phyloP scores from a whole-genome alignment of 2,329 filamentous ascomycete species.

The Alternaria infectoria region DNA sequence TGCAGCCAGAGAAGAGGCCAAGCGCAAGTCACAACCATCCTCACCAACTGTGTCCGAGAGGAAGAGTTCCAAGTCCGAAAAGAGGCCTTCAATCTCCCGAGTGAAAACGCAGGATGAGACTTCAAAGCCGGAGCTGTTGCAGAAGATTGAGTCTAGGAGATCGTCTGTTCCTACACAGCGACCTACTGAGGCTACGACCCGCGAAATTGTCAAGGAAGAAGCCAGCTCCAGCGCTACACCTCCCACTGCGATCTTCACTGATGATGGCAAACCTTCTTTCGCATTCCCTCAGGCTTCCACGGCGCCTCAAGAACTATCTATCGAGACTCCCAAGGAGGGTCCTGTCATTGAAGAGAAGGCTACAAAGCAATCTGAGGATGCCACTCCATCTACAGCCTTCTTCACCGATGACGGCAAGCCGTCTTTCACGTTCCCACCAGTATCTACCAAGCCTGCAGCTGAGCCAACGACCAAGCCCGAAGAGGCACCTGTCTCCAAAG shows the following conservation, averaged over 20 bases:
- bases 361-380: background rate
- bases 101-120: background rate
- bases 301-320: background rate
- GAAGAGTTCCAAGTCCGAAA: conserved; percentile 6
- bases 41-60: conserved; percentile 2
- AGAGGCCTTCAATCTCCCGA: background rate
- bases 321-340: background rate
- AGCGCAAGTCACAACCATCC: conserved; percentile 1
- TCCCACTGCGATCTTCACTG: conserved; percentile 6
- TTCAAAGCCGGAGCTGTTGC: conserved; percentile 2
- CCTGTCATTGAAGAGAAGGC: background rate
- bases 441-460: background rate
- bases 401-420: conserved; percentile 13
- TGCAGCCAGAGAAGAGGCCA: conserved; percentile 10
- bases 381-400: conserved; percentile 1
- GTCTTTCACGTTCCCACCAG: background rate
- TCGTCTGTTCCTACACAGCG: background rate
- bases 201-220: background rate
- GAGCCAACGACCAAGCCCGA: background rate
- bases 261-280: conserved; percentile 8
- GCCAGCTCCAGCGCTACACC: background rate
- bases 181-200: background rate
- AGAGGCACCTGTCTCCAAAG: background rate
- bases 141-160: conserved; percentile 1
- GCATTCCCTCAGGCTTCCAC: background rate